Base-by-base conservation (phyloP, 805 yeast genomes). In the Lachancea fermentati region DNA sequence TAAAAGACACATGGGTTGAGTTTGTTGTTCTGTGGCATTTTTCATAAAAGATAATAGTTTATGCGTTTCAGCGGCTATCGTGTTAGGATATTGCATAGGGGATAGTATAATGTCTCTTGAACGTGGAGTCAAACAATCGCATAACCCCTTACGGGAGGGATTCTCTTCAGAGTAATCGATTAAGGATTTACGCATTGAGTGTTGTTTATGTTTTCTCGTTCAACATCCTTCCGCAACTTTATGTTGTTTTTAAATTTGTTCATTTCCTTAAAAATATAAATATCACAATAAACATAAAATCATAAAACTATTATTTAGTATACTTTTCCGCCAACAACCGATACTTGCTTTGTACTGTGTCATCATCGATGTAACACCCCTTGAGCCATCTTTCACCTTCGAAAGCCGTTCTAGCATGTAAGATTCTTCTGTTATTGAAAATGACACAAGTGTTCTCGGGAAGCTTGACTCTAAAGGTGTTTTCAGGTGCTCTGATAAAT, bases 301-400 rank as follows among this genome's bases (percentile, higher is more conserved):
- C 28, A 24, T 24, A 12, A 24, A 8, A 8, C 12, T 8, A 9
- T 24, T 8, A 24, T 34, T 18, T 3, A 5, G 36, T 38, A 43
- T 45, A 48, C 35, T 49, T 46, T 34, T 54, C 58, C 30, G 55
- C 60, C 28, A 61, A 30, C 17, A 59, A 62, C 50, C 80, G 67
- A 34, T 79, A 57, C 46, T 69, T 77, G n/a, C 88, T 81, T 45
- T 78, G 65, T 57, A 71, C 81, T 26, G 84, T 68, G 54, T 84
- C 94, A 14, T 76, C 77, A 53, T 84, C 91, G 19, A 81, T 62
- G 55, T 83, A 84, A 36, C 86, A 76, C 1, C 91, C 91, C 71
- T 81, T 79, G 40, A 85, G 63, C 84, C 87, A 79, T 46, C 93
- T 69, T 19, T 65, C 67, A 5, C 71, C 75, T 9, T 73, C 71